These are phyloP conservation scores for Aplosporella prunicola DNA, from an alignment of 2,329 filamentous ascomycete genomes.

Conservation along the genomic window DNA sequence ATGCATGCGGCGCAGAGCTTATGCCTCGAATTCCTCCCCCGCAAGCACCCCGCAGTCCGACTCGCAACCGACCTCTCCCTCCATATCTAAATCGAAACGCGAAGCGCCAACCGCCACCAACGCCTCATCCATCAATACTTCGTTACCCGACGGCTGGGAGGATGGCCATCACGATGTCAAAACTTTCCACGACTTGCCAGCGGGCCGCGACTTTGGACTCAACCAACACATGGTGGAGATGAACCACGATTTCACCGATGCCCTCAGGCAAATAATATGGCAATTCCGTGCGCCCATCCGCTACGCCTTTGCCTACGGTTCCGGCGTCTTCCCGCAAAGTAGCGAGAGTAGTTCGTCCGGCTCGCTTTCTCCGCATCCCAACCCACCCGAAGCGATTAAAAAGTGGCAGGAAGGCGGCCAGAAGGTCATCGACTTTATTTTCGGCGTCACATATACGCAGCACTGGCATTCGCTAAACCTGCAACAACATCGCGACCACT, in stretches of 20 bases:
- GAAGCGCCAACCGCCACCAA: constrained; percentile 4
- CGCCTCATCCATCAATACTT: constrained; percentile 10
- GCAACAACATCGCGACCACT: constrained; percentile 79
- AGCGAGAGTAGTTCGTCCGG: constrained; percentile 39
- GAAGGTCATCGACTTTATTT: constrained; percentile 98
- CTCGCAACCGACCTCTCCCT: background rate
- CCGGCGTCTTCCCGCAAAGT: constrained; percentile 83
- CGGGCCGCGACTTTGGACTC: constrained; percentile 69
- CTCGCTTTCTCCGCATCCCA: constrained; percentile 64
- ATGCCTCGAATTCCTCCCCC: too few relatives aligned
- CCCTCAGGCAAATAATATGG: constrained; percentile 76
- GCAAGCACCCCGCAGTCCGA: constrained; percentile 2
- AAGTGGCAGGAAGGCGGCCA: constrained; percentile 79
- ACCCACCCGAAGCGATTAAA: constrained; percentile 68
- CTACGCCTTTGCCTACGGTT: constrained; percentile 96
- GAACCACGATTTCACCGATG: constrained; percentile 91
- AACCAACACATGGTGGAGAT: constrained; percentile 90
- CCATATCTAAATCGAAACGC: constrained; percentile 14
- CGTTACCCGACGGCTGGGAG: constrained; percentile 57
- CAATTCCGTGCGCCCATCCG: constrained; percentile 82
- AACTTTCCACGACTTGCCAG: constrained; percentile 64
- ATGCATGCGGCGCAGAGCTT: too few relatives aligned
- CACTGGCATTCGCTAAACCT: constrained; percentile 97
- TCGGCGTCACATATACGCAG: constrained; percentile 86
- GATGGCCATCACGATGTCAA: constrained; percentile 63